Base-by-base conservation (phyloP, 495 filamentous ascomycete genomes). In the Pyronema domesticum region DNA sequence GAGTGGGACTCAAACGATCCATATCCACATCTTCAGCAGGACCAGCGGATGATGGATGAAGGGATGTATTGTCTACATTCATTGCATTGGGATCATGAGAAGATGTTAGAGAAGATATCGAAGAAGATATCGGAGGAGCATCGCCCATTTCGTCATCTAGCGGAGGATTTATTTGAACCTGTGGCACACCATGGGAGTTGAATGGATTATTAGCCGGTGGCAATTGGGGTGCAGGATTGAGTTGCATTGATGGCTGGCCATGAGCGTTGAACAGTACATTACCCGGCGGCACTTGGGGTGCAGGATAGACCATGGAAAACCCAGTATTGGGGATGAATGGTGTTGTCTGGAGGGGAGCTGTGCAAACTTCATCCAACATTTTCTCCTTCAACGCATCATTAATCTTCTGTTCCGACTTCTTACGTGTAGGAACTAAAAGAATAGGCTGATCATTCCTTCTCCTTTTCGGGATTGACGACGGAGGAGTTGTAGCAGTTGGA, bases 361-460 rank as follows among this genome's bases (percentile, higher is more conserved):
- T 13, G 15, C 11, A 42, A 7, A 42, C 5, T 5, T 30, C 23
- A 1, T 30, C 5, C 23, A 30, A 30, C 1, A 30, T 30, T 5
- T 30, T 5, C 23, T 5, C 23, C 1, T 1, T 30, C 23, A 5
- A 30, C 23, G 23, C n/a, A n/a, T n/a, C n/a, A n/a, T n/a, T n/a
- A n/a, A n/a, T n/a, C n/a, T n/a, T n/a, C n/a, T n/a, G n/a, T n/a
- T n/a, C n/a, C n/a, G n/a, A n/a, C n/a, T n/a, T n/a, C n/a, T n/a
- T n/a, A n/a, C n/a, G n/a, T n/a, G n/a, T n/a, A n/a, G n/a, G n/a
- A n/a, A n/a, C 1, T 30, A 42, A 1, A 42, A 7, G 59, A 36
- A 64, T 39, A 5, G 17, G 40, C 14, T 34, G 36, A 19, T 49
- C 47, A 5, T 50, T 49, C 51, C 57, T 56, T 1, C 42, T 50